phyloP scores from a whole-genome alignment of 1,284 basidiomycete species.

The Marasmius fiardii region DNA sequence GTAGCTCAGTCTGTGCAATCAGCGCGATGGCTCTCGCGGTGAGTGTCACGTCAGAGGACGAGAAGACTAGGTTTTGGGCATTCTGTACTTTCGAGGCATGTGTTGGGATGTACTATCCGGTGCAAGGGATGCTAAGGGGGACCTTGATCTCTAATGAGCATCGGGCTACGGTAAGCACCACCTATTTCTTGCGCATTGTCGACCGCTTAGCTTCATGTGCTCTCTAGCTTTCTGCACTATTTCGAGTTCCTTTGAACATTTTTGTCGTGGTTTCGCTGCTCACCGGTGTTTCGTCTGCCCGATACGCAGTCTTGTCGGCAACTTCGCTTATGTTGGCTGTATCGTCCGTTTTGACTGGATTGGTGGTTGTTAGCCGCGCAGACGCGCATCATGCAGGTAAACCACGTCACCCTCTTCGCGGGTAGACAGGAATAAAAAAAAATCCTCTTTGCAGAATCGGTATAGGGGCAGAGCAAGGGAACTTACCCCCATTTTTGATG shows the following conservation, averaged over 20 bases:
- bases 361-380: conserved; percentile 36
- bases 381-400: conserved; percentile 17
- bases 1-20: conserved; percentile 56
- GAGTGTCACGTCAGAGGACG: conserved; percentile 44
- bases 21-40: conserved; percentile 55
- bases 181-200: neutral
- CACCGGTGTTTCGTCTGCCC: conserved; percentile 65
- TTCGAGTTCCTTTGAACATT: conserved; percentile 71
- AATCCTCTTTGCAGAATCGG: neutral
- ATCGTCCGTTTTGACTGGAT: conserved; percentile 58
- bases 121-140: conserved; percentile 73
- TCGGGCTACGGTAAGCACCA: conserved; percentile 57
- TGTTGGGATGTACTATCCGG: conserved; percentile 76
- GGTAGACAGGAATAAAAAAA: neutral
- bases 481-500: too few relatives aligned
- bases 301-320: conserved; percentile 56
- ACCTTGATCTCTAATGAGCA: conserved; percentile 69
- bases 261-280: conserved; percentile 72
- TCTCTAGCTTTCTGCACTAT: conserved; percentile 62
- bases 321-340: conserved; percentile 56
- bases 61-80: conserved; percentile 61
- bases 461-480: too few relatives aligned
- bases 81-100: conserved; percentile 75
- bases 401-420: neutral
- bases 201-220: conserved; percentile 5